Conservation (phyloP, 208 protist genomes). For the Trypanosoma vivax region DNA sequence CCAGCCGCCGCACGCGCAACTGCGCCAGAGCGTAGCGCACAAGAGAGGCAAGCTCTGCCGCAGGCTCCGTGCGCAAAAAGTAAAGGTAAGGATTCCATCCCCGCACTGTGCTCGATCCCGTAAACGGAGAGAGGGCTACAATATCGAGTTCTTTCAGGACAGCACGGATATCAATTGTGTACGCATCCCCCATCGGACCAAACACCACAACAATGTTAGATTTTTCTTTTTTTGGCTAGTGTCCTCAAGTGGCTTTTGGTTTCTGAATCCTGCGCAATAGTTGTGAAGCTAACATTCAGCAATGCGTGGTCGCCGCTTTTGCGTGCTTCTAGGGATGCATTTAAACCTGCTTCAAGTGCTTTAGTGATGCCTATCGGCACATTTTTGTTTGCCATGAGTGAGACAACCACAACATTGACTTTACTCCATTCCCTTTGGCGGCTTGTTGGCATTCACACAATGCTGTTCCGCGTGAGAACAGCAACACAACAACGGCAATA, state of each 20-base stretch:
- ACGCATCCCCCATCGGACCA: constrained; percentile 22
- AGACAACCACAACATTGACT: too few species aligned
- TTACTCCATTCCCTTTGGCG: too few species aligned
- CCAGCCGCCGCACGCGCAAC: constrained; percentile 24
- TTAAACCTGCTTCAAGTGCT: neutral
- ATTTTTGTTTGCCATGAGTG: too few species aligned
- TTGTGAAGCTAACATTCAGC: neutral
- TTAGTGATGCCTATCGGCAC: too few species aligned
- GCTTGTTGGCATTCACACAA: too few species aligned
- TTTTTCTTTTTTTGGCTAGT: neutral
- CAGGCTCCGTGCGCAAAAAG: constrained; percentile 35
- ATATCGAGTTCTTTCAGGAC: neutral
- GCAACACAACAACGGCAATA: too few species aligned
- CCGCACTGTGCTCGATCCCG: constrained; percentile 27
- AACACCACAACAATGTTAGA: constrained; percentile 19
- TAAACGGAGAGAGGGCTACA: constrained; percentile 25
- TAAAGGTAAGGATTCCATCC: constrained; percentile 28
- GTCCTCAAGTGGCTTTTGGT: neutral
- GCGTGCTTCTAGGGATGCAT: neutral
- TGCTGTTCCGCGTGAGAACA: too few species aligned
- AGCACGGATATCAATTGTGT: neutral
- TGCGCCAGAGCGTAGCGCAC: constrained; percentile 20
- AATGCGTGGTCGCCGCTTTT: neutral
- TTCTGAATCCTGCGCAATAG: neutral
- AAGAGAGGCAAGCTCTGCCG: constrained; percentile 25